Conservation (phyloP, 345 rosid genomes). For the Xanthoceras sorbifolium region DNA sequence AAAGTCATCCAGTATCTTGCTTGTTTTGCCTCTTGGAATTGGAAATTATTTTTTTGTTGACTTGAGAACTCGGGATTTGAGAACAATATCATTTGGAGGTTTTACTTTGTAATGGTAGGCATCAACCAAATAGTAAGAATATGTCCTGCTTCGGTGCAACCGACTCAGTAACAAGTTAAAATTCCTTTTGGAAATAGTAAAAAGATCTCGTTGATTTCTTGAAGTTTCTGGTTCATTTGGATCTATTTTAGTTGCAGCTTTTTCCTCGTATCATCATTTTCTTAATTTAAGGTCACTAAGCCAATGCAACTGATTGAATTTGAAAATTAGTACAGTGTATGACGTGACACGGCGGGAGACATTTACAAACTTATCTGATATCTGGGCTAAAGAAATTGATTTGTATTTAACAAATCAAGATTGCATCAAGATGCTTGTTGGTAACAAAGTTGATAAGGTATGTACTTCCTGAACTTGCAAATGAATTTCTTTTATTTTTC, state of each 20-base stretch:
- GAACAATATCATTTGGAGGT: not conserved
- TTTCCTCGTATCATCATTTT: not conserved
- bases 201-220: not conserved
- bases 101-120: not conserved
- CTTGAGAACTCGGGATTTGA: not conserved
- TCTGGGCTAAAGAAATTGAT: slow-evolving; percentile 97
- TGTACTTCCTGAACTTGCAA: not conserved
- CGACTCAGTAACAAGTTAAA: not conserved
- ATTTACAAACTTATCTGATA: slow-evolving; percentile 83
- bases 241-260: not conserved
- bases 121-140: not conserved
- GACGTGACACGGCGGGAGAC: slow-evolving; percentile 92
- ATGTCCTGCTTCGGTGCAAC: not conserved
- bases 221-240: not conserved
- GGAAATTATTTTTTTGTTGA: not conserved
- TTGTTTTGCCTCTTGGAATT: no score
- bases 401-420: slow-evolving; percentile 89
- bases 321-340: slow-evolving; percentile 52
- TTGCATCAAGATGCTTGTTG: slow-evolving; percentile 97
- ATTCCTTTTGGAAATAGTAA: not conserved
- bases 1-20: no score
- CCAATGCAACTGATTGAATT: slow-evolving; percentile 10
- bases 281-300: not conserved
- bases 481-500: not conserved
- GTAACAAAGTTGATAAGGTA: slow-evolving; percentile 96